Conservation (phyloP, 805 yeast species). For the Pichia nanzhaoensis region DNA sequence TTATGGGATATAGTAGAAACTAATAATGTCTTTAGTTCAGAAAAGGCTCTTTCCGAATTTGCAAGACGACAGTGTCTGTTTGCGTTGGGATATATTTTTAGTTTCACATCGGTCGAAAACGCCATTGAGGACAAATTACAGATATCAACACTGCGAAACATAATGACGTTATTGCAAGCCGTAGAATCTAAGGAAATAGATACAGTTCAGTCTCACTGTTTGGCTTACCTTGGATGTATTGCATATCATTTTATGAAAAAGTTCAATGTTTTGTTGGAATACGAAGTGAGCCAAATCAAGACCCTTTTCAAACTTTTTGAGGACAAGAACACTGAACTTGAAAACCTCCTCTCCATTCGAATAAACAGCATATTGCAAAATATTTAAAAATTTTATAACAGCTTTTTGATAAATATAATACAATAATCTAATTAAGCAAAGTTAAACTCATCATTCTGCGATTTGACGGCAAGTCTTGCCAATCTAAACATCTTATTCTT, state of each 20-base stretch:
- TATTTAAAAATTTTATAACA: neutral
- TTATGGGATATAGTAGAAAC: neutral
- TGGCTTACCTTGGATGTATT: slow-evolving; percentile 23
- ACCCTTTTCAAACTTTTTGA: no score
- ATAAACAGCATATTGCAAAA: neutral
- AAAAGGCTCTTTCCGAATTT: neutral
- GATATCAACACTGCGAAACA: neutral
- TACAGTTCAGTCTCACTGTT: slow-evolving; percentile 18
- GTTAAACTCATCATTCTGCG: slow-evolving; percentile 71
- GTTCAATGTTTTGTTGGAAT: neutral
- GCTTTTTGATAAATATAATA: no score
- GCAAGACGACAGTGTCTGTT: slow-evolving; percentile 11
- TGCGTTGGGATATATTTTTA: slow-evolving; percentile 18
- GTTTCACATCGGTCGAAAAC: slow-evolving; percentile 10
- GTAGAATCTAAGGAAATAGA: neutral
- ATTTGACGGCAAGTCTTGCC: slow-evolving; percentile 63
- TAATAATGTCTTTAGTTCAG: neutral
- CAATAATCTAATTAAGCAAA: slow-evolving; percentile 25
- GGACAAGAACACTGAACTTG: neutral
- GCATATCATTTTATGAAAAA: slow-evolving; percentile 1
- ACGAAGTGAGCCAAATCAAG: neutral
- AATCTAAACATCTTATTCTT: slow-evolving; percentile 66
- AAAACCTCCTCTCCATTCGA: neutral
- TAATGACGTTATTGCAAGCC: neutral
- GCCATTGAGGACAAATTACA: neutral